Conservation (phyloP, 2,329 filamentous ascomycete genomes). For the Claviceps digitariae region DNA sequence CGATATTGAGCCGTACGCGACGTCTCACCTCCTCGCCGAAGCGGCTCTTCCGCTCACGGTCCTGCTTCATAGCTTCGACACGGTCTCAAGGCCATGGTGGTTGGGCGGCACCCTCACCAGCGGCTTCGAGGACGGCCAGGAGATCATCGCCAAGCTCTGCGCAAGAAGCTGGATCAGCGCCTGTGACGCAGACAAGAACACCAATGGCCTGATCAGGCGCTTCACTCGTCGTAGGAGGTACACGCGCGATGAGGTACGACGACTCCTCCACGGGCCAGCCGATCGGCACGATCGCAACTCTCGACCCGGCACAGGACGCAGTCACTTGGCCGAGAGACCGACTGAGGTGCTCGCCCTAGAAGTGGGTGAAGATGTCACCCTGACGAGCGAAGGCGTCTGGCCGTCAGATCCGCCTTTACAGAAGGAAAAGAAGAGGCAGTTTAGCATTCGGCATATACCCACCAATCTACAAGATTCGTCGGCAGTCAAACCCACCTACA, state of each 20-base stretch:
- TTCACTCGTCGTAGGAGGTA: slow-evolving; percentile 35
- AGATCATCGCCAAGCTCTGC: slow-evolving; percentile 18
- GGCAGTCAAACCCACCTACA: background rate
- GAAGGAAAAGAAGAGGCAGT: background rate
- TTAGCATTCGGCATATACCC: slow-evolving; percentile 4
- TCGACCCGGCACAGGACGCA: slow-evolving; percentile 4
- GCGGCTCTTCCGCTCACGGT: slow-evolving; percentile 48
- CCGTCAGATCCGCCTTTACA: slow-evolving; percentile 1
- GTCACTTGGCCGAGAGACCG: slow-evolving; percentile 5
- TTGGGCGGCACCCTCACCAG: slow-evolving; percentile 44
- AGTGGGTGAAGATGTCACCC: slow-evolving; percentile 28
- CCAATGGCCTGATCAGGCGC: slow-evolving; percentile 35
- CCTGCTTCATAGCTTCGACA: slow-evolving; percentile 51
- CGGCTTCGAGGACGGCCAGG: slow-evolving; percentile 41
- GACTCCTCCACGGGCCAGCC: slow-evolving; percentile 12
- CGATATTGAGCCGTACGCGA: slow-evolving; percentile 40
- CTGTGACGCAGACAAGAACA: slow-evolving; percentile 36
- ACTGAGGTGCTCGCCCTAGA: slow-evolving; percentile 30
- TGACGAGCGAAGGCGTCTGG: slow-evolving; percentile 27
- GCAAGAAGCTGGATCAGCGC: slow-evolving; percentile 24
- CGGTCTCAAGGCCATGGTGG: slow-evolving; percentile 45
- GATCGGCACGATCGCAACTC: background rate
- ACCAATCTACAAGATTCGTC: background rate
- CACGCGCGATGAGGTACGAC: slow-evolving; percentile 30
- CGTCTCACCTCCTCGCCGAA: slow-evolving; percentile 40